Evolutionary conservation across 208 protist species (phyloP), one percentile per base, ranked within the genome.

Genomic region (Blechomonas ayalai): DNA sequence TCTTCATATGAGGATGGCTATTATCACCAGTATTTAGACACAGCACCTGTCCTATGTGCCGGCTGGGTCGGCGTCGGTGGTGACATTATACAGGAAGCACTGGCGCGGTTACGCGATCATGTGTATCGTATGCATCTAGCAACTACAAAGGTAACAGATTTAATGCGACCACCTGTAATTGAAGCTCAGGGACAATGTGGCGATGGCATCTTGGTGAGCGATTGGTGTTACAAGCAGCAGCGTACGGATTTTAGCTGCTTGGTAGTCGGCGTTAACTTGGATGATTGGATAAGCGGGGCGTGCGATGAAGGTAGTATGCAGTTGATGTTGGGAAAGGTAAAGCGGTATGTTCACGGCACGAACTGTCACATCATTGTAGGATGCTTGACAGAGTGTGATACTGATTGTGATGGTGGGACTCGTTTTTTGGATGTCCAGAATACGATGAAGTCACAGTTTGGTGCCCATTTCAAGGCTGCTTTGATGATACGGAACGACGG

Each of bases 161-260:
- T 25, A 65, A 27, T 47, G 40, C n/a, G 64, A 51, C 25, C 19
- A 55, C 24, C 64, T 54, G 63, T 70, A 56, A 12, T 3, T 47
- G 16, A 59, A 59, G 24, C 63, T 57, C n/a, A 50, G 55, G 39
- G 33, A 24, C 4, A 33, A 47, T 18, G 43, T 61, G 3, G 63
- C 59, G 16, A 56, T 13, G 54, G 42, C 8, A 33, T 73, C 45
- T 49, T 73, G 6, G 67, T 62, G 24, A 73, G 65, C 43, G 52
- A 62, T 35, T 73, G 65, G 65, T 73, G 65, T 38, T 52, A 22
- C 13, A 73, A 66, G 42, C 65, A 73, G 39, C 23, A 54, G 10
- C 16, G 37, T 25, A 27, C 34, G 32, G 35, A 38, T 23, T 59
- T 39, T 35, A 67, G 65, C 23, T 73, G 65, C 37, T 28, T 73